Base-by-base conservation (phyloP, 2,329 filamentous ascomycete genomes). In the Calonectria hongkongensis region DNA sequence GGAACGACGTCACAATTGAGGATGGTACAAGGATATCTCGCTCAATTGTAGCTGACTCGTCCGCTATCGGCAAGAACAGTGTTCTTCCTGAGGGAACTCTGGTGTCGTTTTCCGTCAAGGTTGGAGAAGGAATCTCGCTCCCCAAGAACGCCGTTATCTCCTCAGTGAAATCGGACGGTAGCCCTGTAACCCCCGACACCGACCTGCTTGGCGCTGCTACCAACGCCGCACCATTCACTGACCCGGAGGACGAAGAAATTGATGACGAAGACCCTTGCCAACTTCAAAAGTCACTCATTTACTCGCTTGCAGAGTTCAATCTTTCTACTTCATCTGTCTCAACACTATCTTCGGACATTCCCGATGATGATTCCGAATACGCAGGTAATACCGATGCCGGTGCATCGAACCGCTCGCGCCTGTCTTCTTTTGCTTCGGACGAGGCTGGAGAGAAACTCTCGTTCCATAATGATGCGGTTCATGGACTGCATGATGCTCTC, bases 381-480 rank as follows among this genome's bases (percentile, higher is more conserved):
- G 92, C 93, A 64, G 92, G 92, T 73, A 69, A 84, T 79, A 73
- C 81, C 79, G 75, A 82, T 80, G 81, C 71, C 69, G 81, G 64
- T 75, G 82, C 73, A 75, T 85, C 77, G 79, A 94, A 92, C 1
- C 88, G 91, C 72, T 92, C 92, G 0, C 89, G 92, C 68, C 89
- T 92, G 45, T 92, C 91, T 33, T 95, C 93, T 56, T 95, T 96
- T 80, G 89, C 93, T 48, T 95, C 94, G 0, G 91, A 94, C 56
- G 89, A 92, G 77, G 94, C 93, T 0, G 91, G 92, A 18, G 85
- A 84, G 71, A 85, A 82, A 74, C 77, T 84, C 39, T 84, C 86
- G 71, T 98, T 98, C 89, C 94, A 98, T 82, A 89, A 93, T 73
- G 96, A 98, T 80, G 96, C 96, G 30, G 94, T 96, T 3, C 89